Evolutionary conservation across 768 basidiomycete species (phyloP).

Genomic region (Hortiboletus flavorubellus): DNA sequence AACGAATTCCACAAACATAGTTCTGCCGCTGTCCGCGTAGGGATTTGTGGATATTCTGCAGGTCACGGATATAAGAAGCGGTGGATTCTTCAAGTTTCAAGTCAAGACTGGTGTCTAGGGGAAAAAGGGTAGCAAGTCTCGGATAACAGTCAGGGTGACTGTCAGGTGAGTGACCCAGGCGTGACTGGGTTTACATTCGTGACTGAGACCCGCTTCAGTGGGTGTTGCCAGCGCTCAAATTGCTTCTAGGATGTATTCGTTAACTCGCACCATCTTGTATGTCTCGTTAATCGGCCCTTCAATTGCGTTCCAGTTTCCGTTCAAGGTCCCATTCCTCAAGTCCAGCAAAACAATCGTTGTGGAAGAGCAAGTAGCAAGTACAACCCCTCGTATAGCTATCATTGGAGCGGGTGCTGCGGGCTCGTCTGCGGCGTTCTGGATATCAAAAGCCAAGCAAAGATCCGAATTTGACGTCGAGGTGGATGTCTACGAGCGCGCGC

Average conservation of each 20-base stretch:
- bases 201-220: neutral
- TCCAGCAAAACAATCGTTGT: slow-evolving; percentile 23
- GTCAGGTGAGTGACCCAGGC: neutral
- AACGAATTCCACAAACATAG: too few species aligned
- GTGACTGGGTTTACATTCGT: neutral
- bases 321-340: slow-evolving; percentile 55
- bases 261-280: slow-evolving; percentile 15
- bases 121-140: too few species aligned
- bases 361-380: slow-evolving; percentile 19
- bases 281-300: slow-evolving; percentile 22
- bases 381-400: slow-evolving; percentile 66
- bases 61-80: too few species aligned
- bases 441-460: slow-evolving; percentile 71
- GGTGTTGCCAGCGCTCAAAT: neutral
- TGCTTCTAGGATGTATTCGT: slow-evolving; percentile 13
- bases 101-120: neutral
- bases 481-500: slow-evolving; percentile 77
- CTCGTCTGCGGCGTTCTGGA: slow-evolving; percentile 80
- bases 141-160: too few species aligned
- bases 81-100: neutral
- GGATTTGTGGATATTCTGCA: too few species aligned
- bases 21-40: too few species aligned
- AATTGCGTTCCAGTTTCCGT: slow-evolving; percentile 45
- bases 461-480: slow-evolving; percentile 68
- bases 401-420: slow-evolving; percentile 91